Conservation (phyloP, 176 grass and related monocot species). For the Eleusine indica region DNA sequence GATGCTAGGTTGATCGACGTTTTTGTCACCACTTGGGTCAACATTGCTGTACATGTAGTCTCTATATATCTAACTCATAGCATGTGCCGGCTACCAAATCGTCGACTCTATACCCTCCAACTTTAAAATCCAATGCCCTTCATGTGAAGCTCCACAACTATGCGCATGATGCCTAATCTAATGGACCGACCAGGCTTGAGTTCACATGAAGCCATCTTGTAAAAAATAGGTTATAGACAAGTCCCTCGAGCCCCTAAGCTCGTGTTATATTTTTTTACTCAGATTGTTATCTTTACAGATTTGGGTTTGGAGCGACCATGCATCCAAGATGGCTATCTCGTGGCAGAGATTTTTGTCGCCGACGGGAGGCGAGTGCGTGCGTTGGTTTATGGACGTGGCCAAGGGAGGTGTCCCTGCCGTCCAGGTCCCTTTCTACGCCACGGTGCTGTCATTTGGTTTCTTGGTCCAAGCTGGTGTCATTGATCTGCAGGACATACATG, state of each 20-base stretch:
- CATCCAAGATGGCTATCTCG: neutral
- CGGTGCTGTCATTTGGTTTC: neutral
- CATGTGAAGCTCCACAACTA: neutral
- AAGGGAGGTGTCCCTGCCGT: slow-evolving; percentile 26
- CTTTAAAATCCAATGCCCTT: neutral
- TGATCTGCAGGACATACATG: too few species aligned
- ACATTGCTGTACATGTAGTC: neutral
- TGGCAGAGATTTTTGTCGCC: neutral
- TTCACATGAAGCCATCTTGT: neutral
- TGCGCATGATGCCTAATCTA: neutral
- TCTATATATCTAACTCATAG: neutral
- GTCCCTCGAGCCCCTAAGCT: slow-evolving; percentile 16
- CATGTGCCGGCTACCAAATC: neutral
- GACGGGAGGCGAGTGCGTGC: neutral
- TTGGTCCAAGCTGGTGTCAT: neutral
- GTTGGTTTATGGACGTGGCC: neutral
- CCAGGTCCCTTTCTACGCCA: neutral
- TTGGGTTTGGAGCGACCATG: neutral
- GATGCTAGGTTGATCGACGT: neutral
- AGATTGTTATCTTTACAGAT: neutral
- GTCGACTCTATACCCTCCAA: neutral
- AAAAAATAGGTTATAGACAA: neutral
- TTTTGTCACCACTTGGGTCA: neutral
- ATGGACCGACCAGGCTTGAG: slow-evolving; percentile 23
- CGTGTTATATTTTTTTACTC: neutral